phyloP scores from a whole-genome alignment of 345 rosid genomes.

The Microthlaspi erraticum region DNA sequence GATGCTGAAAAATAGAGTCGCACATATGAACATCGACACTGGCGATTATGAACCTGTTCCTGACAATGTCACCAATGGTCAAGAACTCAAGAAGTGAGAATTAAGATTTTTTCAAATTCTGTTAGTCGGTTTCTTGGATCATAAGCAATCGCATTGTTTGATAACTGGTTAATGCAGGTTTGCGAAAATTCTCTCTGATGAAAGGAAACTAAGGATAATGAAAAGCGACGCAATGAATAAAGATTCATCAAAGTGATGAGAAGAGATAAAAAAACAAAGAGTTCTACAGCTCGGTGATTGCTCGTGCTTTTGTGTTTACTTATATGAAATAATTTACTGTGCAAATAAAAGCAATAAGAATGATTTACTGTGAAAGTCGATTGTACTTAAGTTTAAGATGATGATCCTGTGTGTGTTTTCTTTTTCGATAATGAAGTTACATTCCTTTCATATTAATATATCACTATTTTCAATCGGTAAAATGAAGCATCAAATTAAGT shows the following conservation, averaged over 20 bases:
- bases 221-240: constrained; percentile 11
- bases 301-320: neutral
- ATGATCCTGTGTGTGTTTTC: neutral
- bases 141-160: neutral
- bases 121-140: neutral
- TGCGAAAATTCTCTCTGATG: constrained; percentile 59
- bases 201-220: constrained; percentile 48
- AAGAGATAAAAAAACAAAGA: neutral
- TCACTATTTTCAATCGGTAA: neutral
- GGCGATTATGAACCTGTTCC: constrained; percentile 59
- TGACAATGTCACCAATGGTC: constrained; percentile 55
- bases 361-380: neutral
- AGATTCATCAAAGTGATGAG: constrained; percentile 22
- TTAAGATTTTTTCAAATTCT: neutral
- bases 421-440: neutral
- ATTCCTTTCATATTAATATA: neutral
- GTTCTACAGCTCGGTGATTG: neutral
- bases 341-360: neutral
- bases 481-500: too few species aligned
- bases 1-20: constrained; percentile 51
- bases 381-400: neutral
- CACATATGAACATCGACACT: constrained; percentile 50
- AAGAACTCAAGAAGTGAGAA: constrained; percentile 59
- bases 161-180: constrained; percentile 43
- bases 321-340: neutral